Conservation (phyloP, 495 filamentous ascomycete genomes). For the Rostrohypoxylon terebratum region DNA sequence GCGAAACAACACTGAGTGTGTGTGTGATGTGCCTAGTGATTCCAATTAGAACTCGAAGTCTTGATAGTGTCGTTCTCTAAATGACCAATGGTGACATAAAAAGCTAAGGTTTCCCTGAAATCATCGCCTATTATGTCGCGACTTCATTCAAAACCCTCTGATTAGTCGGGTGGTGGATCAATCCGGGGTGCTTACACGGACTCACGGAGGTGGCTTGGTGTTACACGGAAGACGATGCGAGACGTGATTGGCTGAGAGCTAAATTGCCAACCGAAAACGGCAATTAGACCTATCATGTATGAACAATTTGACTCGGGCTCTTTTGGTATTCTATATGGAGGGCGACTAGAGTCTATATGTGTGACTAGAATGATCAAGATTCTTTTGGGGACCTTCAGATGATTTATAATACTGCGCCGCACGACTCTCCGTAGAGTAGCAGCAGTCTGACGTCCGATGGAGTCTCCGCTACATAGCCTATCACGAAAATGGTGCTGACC, state of each 20-base stretch:
- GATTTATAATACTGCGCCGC: background rate
- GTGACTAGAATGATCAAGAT: background rate
- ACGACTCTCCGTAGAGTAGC: background rate
- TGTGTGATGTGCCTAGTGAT: background rate
- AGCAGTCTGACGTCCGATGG: background rate
- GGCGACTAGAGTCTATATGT: no score
- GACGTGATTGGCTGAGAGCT: background rate
- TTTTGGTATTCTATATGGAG: background rate
- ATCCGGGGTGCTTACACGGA: background rate
- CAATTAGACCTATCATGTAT: background rate
- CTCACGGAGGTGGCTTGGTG: background rate
- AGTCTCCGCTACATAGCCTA: background rate
- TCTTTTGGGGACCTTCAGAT: background rate
- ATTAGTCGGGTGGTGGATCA: background rate
- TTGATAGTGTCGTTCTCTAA: background rate
- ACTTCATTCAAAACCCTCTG: background rate
- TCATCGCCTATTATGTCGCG: background rate
- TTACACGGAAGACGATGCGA: background rate
- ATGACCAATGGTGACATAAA: background rate
- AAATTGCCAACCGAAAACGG: background rate
- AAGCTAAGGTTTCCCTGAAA: background rate
- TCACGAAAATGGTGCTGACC: background rate
- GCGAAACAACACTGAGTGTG: background rate
- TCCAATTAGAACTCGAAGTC: background rate
- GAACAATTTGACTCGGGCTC: background rate